A percentile compares a stretch with the other conserved stretches of the same genome.
Conservation (phyloP, 192 early-diverging fungal species). For the Pilaira anomala region DNA sequence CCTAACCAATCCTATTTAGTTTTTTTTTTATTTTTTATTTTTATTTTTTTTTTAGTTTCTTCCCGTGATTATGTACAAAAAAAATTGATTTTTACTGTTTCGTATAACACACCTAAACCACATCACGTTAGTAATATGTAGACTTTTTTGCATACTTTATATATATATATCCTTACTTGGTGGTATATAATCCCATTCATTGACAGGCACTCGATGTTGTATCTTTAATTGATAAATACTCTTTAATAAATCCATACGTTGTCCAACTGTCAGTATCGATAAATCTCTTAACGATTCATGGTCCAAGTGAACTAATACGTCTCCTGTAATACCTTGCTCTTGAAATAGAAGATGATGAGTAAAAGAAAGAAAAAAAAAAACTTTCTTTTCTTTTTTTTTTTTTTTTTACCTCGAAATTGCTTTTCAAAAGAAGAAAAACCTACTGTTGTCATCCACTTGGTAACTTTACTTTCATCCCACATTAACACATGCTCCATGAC, state of each 20-base stretch:
- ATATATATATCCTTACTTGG: slow-evolving; percentile 47
- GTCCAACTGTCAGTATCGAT: slow-evolving; percentile 80
- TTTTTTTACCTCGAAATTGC: slow-evolving; percentile 49
- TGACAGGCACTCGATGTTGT: slow-evolving; percentile 73
- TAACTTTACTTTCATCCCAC: slow-evolving; percentile 56
- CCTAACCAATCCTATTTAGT: slow-evolving; percentile 39
- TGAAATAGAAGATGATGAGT: background rate
- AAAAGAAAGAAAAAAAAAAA: no score
- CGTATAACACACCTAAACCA: slow-evolving; percentile 47
- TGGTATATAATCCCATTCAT: slow-evolving; percentile 82
- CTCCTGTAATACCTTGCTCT: slow-evolving; percentile 91
- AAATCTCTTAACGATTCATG: slow-evolving; percentile 90
- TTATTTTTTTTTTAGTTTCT: background rate
- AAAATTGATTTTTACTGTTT: slow-evolving; percentile 43
- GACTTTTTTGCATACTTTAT: slow-evolving; percentile 1
- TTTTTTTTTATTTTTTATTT: background rate
- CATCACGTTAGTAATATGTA: background rate
- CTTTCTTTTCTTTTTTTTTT: background rate
- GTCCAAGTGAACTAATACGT: slow-evolving; percentile 82
- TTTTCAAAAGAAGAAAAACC: slow-evolving; percentile 54
- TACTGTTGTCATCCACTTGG: slow-evolving; percentile 51
- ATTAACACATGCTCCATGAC: slow-evolving; percentile 51
- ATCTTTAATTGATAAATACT: slow-evolving; percentile 85
- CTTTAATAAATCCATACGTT: slow-evolving; percentile 84
- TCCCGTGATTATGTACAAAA: background rate